Evolutionary conservation across 2,329 filamentous ascomycete species (phyloP).

Genomic region (Exophiala sideris): DNA sequence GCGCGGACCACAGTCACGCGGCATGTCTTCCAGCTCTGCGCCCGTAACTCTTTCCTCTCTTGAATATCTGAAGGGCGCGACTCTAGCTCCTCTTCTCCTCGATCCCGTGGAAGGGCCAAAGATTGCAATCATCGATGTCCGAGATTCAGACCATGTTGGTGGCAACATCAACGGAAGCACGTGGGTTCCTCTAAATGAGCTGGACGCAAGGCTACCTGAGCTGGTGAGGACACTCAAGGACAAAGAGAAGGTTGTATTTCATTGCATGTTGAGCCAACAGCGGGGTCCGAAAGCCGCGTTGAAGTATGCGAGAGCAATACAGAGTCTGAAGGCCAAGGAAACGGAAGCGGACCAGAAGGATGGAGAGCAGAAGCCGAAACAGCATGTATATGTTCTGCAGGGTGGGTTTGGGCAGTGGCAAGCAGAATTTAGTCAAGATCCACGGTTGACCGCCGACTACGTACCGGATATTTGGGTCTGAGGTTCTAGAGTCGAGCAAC

Average conservation of each 20-base stretch:
- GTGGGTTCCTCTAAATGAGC: constrained; percentile 69
- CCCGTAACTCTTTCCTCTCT: constrained; percentile 61
- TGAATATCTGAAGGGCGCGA: constrained; percentile 63
- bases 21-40: constrained; percentile 27
- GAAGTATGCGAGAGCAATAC: constrained; percentile 56
- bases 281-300: constrained; percentile 81
- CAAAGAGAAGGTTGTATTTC: constrained; percentile 85
- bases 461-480: constrained; percentile 73
- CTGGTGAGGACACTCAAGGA: constrained; percentile 73
- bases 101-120: constrained; percentile 45
- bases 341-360: constrained; percentile 21
- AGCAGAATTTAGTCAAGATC: constrained; percentile 71
- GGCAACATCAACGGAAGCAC: constrained; percentile 78
- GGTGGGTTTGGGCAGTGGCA: constrained; percentile 88
- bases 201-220: constrained; percentile 75
- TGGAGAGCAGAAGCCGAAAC: constrained; percentile 39
- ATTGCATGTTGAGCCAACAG: constrained; percentile 89
- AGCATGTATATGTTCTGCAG: constrained; percentile 78
- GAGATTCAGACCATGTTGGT: constrained; percentile 85
- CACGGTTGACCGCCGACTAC: constrained; percentile 78
- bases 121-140: constrained; percentile 79
- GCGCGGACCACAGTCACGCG: neutral
- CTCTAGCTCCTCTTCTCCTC: constrained; percentile 65
- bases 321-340: constrained; percentile 31
- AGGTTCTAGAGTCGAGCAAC: neutral